phyloP scores from a whole-genome alignment of 129 eudicot species.

The Flaveria bidentis region DNA sequence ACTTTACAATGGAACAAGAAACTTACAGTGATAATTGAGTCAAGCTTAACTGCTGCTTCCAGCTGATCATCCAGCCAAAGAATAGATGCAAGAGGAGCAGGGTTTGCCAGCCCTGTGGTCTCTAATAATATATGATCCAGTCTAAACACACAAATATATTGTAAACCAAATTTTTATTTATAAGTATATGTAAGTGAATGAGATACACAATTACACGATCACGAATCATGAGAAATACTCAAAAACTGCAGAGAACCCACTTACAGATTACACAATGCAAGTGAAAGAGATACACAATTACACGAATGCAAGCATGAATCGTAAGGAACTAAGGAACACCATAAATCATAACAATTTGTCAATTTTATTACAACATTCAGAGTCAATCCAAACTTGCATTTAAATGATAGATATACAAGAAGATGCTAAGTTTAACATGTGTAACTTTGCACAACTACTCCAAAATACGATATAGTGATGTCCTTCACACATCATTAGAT shows the following conservation, averaged over 20 bases:
- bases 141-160: conserved; percentile 38
- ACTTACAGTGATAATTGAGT: conserved; percentile 85
- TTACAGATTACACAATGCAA: neutral
- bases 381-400: neutral
- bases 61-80: conserved; percentile 98
- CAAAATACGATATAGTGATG: conserved; percentile 6
- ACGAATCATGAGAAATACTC: conserved; percentile 3
- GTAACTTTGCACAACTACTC: neutral
- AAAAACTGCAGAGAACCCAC: neutral
- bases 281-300: neutral
- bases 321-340: too few relatives aligned
- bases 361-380: too few relatives aligned
- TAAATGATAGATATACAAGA: neutral
- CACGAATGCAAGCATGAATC: neutral
- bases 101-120: conserved; percentile 99
- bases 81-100: conserved; percentile 97
- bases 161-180: conserved; percentile 8
- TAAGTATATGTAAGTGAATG: neutral
- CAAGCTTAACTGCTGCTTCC: conserved; percentile 83
- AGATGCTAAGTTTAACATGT: neutral
- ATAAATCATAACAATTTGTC: too few relatives aligned
- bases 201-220: too few relatives aligned
- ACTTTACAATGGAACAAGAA: neutral
- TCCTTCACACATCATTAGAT: neutral
- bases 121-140: conserved; percentile 94